Conservation (phyloP, 2,329 filamentous ascomycete species). For the Mycocentrospora acerina region DNA sequence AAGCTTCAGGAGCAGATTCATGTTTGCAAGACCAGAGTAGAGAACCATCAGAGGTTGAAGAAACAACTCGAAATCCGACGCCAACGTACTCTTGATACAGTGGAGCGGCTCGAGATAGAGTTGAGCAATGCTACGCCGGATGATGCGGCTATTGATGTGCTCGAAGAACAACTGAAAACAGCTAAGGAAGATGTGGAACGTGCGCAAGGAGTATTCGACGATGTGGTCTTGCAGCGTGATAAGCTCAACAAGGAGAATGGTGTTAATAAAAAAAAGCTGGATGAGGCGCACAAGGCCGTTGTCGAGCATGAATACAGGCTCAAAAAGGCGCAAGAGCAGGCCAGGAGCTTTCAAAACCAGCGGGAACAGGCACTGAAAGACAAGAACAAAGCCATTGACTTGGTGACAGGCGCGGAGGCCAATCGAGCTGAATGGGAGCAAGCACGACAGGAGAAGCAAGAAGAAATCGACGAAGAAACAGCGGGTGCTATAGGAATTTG, state of each 20-base stretch:
- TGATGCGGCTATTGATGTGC: slow-evolving; percentile 56
- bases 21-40: slow-evolving; percentile 53
- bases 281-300: slow-evolving; percentile 29
- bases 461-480: slow-evolving; percentile 24
- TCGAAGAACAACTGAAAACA: slow-evolving; percentile 56
- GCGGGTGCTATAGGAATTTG: slow-evolving; percentile 20
- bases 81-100: slow-evolving; percentile 62
- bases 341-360: slow-evolving; percentile 31
- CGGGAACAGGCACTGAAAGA: slow-evolving; percentile 39
- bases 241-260: slow-evolving; percentile 42
- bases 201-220: slow-evolving; percentile 48
- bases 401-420: slow-evolving; percentile 36
- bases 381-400: slow-evolving; percentile 46
- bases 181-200: slow-evolving; percentile 49
- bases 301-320: slow-evolving; percentile 22
- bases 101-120: slow-evolving; percentile 68
- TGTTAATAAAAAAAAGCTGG: slow-evolving; percentile 32
- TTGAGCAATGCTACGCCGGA: slow-evolving; percentile 60
- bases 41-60: slow-evolving; percentile 51
- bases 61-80: slow-evolving; percentile 56
- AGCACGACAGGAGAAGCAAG: slow-evolving; percentile 28
- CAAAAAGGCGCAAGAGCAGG: slow-evolving; percentile 31
- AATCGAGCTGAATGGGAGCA: slow-evolving; percentile 29
- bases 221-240: slow-evolving; percentile 50
- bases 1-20: slow-evolving; percentile 42